These are phyloP conservation scores for Crithidia bombi DNA, from an alignment of 208 protist species.

Conservation along the genomic window DNA sequence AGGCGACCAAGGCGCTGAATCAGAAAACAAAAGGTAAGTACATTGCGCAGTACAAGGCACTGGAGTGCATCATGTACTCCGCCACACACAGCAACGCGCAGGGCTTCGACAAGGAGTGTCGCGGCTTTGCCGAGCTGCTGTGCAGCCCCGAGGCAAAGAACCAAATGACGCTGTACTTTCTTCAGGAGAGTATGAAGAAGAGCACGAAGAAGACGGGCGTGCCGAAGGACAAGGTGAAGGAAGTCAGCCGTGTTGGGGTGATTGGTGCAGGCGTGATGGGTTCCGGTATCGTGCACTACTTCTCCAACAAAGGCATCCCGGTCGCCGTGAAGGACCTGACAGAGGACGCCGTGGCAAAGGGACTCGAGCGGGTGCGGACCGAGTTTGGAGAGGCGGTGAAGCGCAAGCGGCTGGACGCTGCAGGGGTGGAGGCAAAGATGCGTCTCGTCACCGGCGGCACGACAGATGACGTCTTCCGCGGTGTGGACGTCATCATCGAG, in stretches of 20 bases:
- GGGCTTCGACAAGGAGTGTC: conserved; percentile 69
- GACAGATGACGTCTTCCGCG: conserved; percentile 51
- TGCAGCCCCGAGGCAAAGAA: conserved; percentile 87
- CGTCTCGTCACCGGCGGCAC: conserved; percentile 67
- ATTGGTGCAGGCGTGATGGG: conserved; percentile 91
- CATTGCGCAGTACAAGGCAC: conserved; percentile 93
- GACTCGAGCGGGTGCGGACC: conserved; percentile 61
- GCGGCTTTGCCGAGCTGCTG: conserved; percentile 81
- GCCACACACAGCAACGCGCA: conserved; percentile 59
- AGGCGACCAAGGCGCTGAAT: conserved; percentile 72
- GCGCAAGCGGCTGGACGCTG: conserved; percentile 60
- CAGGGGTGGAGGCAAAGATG: conserved; percentile 54
- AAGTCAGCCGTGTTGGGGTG: conserved; percentile 57
- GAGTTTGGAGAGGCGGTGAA: conserved; percentile 70
- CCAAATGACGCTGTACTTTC: conserved; percentile 92
- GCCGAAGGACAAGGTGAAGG: conserved; percentile 58
- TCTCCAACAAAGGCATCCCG: conserved; percentile 71
- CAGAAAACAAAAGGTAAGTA: conserved; percentile 94
- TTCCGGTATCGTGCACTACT: conserved; percentile 85
- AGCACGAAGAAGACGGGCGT: conserved; percentile 79
- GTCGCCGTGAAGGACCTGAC: conserved; percentile 80
- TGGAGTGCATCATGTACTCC: conserved; percentile 88
- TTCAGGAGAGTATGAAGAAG: conserved; percentile 91
- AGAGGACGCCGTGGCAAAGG: conserved; percentile 71
- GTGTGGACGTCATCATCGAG: conserved; percentile 89